Evolutionary conservation across 495 filamentous ascomycete species (phyloP), one percentile per base, ranked within the genome.

Genomic region (Oidiodendron maius): DNA sequence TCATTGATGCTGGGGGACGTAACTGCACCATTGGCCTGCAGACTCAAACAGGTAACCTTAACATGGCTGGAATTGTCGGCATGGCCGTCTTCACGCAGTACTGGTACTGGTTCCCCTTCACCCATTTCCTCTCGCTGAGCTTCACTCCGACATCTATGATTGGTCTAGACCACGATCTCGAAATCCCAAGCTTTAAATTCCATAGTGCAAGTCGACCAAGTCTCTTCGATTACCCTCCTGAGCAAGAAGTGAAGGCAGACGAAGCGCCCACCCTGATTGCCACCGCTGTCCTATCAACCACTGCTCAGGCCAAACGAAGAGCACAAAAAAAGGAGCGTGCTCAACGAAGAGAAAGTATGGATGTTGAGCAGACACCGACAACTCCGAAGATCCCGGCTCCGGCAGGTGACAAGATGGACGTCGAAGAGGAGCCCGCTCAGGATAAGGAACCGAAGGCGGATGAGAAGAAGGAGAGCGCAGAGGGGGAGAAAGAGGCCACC

Each of bases 41-140:
- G 63, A 99, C 94, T 1, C 91, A 94, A 70, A 96, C 93, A 0
- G 94, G 94, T 47, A 99, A 96, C 58, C 76, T 99, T 51, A 96
- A 97, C 71, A 93, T 97, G 88, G 79, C 89, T 15, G 94, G 87
- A 48, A 93, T 97, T 49, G 91, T 99, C 17, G 94, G 94, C 52
- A 95, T 95, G 80, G 90, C 89, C 34, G 86, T 99, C 22, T 99
- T 99, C 71, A 93, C 89, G 5, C 94, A 99, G 65, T 99, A 99
- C 71, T 99, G 94, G 94, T 99, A 99, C 70, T 99, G 94, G 94
- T 99, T 99, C 81, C 94, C 94, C 40, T 81, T 96, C 56, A 95
- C 93, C 20, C 94, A 97, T 66, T 99, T 99, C 80, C 68, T 99
- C 17, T 91, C 90, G 0, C 74, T 97, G 51, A 89, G 86, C 61